These are phyloP conservation scores for Backusella sp. DNA, from an alignment of 192 early-diverging fungal genomes.

Conservation along the genomic window DNA sequence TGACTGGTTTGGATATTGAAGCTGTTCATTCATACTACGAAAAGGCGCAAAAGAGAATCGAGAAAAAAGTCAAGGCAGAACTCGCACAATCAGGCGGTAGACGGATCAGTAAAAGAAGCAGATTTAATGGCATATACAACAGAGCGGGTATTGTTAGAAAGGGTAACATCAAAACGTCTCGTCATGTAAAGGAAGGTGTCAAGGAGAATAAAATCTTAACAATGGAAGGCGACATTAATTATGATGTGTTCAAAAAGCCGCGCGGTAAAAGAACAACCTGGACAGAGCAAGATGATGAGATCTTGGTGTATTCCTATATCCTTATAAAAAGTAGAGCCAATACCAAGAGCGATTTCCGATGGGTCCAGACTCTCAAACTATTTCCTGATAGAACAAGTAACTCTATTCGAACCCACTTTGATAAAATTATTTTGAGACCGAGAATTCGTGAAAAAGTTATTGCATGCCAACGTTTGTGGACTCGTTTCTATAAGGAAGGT, in stretches of 20 bases:
- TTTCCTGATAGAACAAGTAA: not conserved
- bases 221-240: not conserved
- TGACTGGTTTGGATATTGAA: not conserved
- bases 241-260: not conserved
- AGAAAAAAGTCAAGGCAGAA: not conserved
- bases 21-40: not conserved
- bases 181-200: not conserved
- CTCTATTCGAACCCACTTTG: not conserved
- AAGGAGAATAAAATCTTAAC: not conserved
- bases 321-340: not conserved
- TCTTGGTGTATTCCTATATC: not conserved
- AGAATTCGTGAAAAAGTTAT: not conserved
- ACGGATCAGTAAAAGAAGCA: not conserved
- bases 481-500: not conserved
- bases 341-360: not conserved
- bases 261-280: not conserved
- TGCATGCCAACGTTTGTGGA: not conserved
- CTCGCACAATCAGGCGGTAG: not conserved
- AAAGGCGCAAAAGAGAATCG: not conserved
- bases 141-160: not conserved
- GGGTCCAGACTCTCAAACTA: not conserved
- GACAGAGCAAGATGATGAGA: not conserved
- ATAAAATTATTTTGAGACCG: not conserved
- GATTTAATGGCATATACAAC: not conserved
- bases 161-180: not conserved